Conservation (phyloP, 768 basidiomycete species). For the Phylloporus scabripes region DNA sequence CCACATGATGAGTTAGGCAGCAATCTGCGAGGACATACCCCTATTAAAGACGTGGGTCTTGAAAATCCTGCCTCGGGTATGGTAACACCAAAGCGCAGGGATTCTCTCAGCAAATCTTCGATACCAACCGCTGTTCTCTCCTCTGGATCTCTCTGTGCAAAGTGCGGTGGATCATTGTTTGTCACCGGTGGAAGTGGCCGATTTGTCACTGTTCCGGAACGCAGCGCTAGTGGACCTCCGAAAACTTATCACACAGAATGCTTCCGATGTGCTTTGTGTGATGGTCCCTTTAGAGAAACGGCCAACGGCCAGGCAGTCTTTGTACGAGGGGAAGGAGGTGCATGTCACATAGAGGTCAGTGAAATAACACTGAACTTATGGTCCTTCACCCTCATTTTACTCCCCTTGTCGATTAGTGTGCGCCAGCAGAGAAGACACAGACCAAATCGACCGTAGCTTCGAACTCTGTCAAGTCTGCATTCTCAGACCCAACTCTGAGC, state of each 20-base stretch:
- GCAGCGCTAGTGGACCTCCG: slow-evolving; percentile 36
- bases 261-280: slow-evolving; percentile 68
- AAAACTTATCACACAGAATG: slow-evolving; percentile 69
- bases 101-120: slow-evolving; percentile 23
- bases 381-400: slow-evolving; percentile 7
- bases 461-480: slow-evolving; percentile 9
- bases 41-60: slow-evolving; percentile 2
- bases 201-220: slow-evolving; percentile 67
- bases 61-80: slow-evolving; percentile 20
- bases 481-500: slow-evolving; percentile 7
- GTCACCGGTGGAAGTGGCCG: slow-evolving; percentile 51
- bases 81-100: slow-evolving; percentile 25
- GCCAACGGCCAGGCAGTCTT: slow-evolving; percentile 64
- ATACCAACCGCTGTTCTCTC: slow-evolving; percentile 30
- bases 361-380: background rate
- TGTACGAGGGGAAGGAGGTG: slow-evolving; percentile 57
- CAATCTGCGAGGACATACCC: slow-evolving; percentile 6
- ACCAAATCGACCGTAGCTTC: slow-evolving; percentile 11
- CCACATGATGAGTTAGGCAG: slow-evolving; percentile 8
- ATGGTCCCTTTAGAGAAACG: slow-evolving; percentile 56
- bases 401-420: slow-evolving; percentile 32
- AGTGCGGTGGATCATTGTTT: slow-evolving; percentile 57
- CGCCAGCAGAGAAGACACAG: slow-evolving; percentile 33
- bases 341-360: slow-evolving; percentile 59
- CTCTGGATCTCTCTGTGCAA: slow-evolving; percentile 48